Evolutionary conservation across 306 rosid species (phyloP), one percentile per base, ranked within the genome.

Genomic region (Hippophae gyantsensis): DNA sequence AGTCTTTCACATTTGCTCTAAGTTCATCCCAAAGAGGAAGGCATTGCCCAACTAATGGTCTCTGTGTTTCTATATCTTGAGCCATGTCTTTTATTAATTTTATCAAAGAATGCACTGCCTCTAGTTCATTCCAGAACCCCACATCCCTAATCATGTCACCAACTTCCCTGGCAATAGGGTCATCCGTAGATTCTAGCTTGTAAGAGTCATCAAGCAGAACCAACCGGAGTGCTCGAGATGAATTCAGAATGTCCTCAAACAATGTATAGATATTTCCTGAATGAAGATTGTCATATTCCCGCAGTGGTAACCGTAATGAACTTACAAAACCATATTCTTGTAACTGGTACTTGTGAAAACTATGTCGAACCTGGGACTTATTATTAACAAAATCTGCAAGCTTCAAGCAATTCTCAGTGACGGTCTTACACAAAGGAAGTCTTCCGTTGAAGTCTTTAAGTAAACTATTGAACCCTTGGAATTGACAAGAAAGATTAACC

Each of bases 401-500:
- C 84, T 83, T 87, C n/a, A 82, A 65, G 58, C 94, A 84, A 67
- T 79, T 83, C 38, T 76, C 84, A 9, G 77, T 56, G 1, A 85
- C 89, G 0, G 69, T 60, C 32, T 56, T 71, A 71, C 87, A 87
- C 78, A 90, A 61, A 1, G 82, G 85, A 66, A 90, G 86, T 26
- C 81, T 95, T 74, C 72, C 84, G 59, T 62, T 50, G 48, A 90
- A 81, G 68, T 87, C 92, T 82, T 85, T 85, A 50, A 87, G 67
- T 71, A 90, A 74, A 62, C 79, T 79, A 47, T 63, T 79, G 57
- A 90, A 81, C 0, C 80, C 98, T 57, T 83, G 98, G 63, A 70
- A 78, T 69, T 87, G 98, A 78, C 98, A 90, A 56, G 95, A 78
- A 48, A 87, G 92, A 61, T 90, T 90, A 60, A 90, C 89, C 98